Evolutionary conservation across 768 basidiomycete species (phyloP), one percentile per base, ranked within the genome.

Genomic region (Leucosporidium scottii): DNA sequence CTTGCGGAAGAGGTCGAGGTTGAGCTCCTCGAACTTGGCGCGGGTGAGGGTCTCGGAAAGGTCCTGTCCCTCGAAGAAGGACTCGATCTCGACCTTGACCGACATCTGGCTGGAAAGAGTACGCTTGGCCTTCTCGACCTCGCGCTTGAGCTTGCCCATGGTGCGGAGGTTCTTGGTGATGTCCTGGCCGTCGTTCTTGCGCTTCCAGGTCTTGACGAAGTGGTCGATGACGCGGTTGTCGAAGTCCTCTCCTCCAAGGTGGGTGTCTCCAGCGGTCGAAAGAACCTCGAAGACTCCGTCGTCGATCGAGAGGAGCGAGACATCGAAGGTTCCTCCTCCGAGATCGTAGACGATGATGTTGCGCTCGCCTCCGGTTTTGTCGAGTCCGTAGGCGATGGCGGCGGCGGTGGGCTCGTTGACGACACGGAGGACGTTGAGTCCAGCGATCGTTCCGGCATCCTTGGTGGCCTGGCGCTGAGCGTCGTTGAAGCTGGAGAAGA

Each of bases 391-490:
- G 73, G 93, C 93, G 82, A 96, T 94, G 66, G 92, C 93, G 74
- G 94, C 91, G 56, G 93, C 92, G 60, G 93, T 96, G 51, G 93
- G 91, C 80, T 97, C 92, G 81, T 97, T 96, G 82, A 97, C 92
- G 78, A 97, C 93, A 81, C 92, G 91, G 78, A 97, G 89, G 67
- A 96, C 90, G 75, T 88, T 85, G 63, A 97, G 88, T 78, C 93
- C 93, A 51, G 93, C 89, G 76, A 97, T 96, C 50, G 87, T 87
- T 76, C 93, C 92, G 67, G 94, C 91, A 76, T 98, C 94, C 82
- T 97, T 98, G 81, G 94, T 97, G 21, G 94, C 94, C 79, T 97
- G 94, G 78, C 93, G 91, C 81, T 98, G 94, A 76, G 94, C 93
- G 82, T 97, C 93, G 79, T 98, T 97, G 86, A 63, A 62, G 27